Conservation (phyloP, 208 protist species). For the Acanthamoeba triangularis region DNA sequence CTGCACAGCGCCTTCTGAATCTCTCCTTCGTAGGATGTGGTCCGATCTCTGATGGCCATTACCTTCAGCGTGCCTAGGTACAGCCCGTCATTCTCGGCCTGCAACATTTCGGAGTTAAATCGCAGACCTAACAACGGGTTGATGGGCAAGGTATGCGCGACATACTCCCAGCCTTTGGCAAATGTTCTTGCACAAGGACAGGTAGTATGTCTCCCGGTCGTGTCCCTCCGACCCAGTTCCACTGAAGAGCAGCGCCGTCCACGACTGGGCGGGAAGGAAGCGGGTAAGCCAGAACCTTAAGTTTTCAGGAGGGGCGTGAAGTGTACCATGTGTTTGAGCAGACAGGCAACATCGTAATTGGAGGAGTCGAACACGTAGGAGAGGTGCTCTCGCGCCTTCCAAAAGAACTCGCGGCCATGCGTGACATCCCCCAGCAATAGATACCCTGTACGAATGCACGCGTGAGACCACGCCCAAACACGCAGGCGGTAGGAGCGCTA, state of each 20-base stretch:
- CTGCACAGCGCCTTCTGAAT: background rate
- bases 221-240: background rate
- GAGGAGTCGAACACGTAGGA: conserved; percentile 53
- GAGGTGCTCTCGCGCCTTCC: background rate
- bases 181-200: conserved; percentile 32
- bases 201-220: background rate
- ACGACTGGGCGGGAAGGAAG: background rate
- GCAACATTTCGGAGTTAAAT: background rate
- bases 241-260: background rate
- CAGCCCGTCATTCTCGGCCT: conserved; percentile 9
- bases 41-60: background rate
- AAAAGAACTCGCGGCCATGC: conserved; percentile 32
- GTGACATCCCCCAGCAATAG: conserved; percentile 6
- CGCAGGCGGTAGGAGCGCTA: background rate
- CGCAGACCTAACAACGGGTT: background rate
- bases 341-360: conserved; percentile 27
- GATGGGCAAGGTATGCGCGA: background rate
- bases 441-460: background rate
- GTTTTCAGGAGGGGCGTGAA: background rate
- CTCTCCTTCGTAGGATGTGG: background rate
- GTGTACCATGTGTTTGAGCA: conserved; percentile 7
- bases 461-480: background rate
- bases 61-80: background rate
- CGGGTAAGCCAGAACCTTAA: background rate
- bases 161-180: background rate